These are phyloP conservation scores for Mediolabrus comicus DNA, from an alignment of 108 stramenopile genomes.

Conservation along the genomic window DNA sequence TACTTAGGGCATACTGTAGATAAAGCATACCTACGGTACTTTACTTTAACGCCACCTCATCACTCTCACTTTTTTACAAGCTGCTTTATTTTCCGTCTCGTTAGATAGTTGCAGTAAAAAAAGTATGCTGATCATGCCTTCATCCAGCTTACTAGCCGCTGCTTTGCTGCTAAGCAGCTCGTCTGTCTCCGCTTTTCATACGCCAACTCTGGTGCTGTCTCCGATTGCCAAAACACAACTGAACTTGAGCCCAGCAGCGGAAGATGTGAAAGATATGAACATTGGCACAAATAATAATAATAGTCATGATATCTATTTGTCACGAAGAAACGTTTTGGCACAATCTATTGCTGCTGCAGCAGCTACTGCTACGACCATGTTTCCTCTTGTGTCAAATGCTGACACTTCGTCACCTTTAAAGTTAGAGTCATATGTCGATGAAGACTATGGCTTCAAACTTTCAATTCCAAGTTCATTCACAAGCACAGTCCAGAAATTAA, in stretches of 20 bases:
- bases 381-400: not conserved
- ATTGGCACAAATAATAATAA: not conserved
- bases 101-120: too few relatives aligned
- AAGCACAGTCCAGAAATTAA: constrained; percentile 51
- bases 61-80: too few relatives aligned
- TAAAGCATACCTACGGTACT: too few relatives aligned
- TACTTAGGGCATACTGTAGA: too few relatives aligned
- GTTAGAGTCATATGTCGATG: constrained; percentile 47
- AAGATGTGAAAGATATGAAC: too few relatives aligned
- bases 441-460: constrained; percentile 54
- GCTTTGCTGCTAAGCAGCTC: not conserved
- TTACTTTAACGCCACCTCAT: too few relatives aligned
- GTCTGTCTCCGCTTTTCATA: not conserved
- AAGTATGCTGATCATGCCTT: not conserved
- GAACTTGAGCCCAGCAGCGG: not conserved
- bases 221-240: not conserved
- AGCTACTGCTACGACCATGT: not conserved
- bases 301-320: not conserved
- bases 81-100: too few relatives aligned
- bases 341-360: not conserved
- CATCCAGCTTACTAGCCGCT: not conserved
- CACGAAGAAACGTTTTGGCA: not conserved
- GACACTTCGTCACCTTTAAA: not conserved
- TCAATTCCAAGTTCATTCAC: constrained; percentile 57
- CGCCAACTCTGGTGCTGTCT: not conserved